Conservation (phyloP, 2,329 filamentous ascomycete genomes). For the Paecilomyces dactylethromorphus region DNA sequence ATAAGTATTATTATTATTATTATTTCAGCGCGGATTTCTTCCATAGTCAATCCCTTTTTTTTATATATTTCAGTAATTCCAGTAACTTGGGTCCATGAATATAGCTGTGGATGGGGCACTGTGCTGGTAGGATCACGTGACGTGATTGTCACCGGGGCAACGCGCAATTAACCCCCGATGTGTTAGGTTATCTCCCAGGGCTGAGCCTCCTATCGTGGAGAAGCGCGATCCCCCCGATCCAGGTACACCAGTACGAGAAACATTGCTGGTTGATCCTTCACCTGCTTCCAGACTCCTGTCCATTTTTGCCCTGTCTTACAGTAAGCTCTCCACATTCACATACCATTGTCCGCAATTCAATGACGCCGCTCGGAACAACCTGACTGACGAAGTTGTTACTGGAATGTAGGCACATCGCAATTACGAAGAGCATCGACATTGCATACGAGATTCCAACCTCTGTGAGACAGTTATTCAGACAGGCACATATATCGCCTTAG, state of each 20-base stretch:
- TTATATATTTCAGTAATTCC: no score
- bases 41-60: no score
- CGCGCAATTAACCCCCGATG: neutral
- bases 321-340: neutral
- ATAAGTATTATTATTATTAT: neutral
- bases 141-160: neutral
- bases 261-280: neutral
- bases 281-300: neutral
- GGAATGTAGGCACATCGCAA: neutral
- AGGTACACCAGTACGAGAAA: neutral
- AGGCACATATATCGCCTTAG: neutral
- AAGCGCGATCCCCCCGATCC: constrained; percentile 1
- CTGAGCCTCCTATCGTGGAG: neutral
- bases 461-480: neutral
- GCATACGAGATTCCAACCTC: neutral
- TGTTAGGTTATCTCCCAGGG: neutral
- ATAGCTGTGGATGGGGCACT: neutral
- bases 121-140: neutral
- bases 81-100: neutral
- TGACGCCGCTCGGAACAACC: neutral
- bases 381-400: neutral
- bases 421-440: neutral
- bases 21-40: no score
- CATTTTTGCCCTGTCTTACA: neutral
- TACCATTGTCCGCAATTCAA: neutral